Base-by-base conservation (phyloP, 192 early-diverging fungal species). In the Backusella liffmaniae region DNA sequence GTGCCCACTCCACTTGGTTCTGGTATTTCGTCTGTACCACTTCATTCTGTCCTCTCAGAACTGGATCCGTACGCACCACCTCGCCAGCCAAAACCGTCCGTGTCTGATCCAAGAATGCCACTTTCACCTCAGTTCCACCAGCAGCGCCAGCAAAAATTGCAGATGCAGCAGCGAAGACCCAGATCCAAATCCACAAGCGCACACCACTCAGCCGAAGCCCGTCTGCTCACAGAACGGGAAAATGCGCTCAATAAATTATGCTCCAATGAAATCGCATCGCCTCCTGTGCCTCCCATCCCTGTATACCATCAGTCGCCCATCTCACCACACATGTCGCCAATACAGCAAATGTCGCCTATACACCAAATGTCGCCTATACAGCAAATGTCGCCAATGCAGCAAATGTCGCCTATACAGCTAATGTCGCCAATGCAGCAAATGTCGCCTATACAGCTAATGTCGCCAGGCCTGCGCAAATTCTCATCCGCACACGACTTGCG, bases 261-360 rank as follows among this genome's bases (percentile, higher is more conserved):
- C 7, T 65, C 66, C 30, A 66, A 53, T 37, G 73, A 74, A 34
- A 65, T 42, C 23, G 16, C 62, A 13, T 66, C 73, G 46, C 53
- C 36, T 13, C 70, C 62, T 29, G 34, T 73, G 3, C 77, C 77
- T 15, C 73, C 77, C 15, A 73, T 78, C 39, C 77, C 77, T 0
- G 18, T 16, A n/a, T n/a, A 0, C 18, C 15, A 16, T 23, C 44
- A 66, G 9, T 26, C 12, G 7, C 68, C 37, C n/a, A n/a, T 41
- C 16, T 10, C 37, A 10, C 37, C 37, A 0, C 39, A 34, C 16
- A 18, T 49, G 30, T 36, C 32, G 3, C 37, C 23, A 2, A 77
- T 49, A 16, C 41, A 23, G 0, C 39, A 34, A 15, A 16, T 49
- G 30, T 36, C 32, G 3, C 37, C 23, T 9, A 39, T 39, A 4